Evolutionary conservation across 148 eudicot genomes (phyloP), one percentile per base, ranked within the genome.

Genomic region (Polygonum maritimum): DNA sequence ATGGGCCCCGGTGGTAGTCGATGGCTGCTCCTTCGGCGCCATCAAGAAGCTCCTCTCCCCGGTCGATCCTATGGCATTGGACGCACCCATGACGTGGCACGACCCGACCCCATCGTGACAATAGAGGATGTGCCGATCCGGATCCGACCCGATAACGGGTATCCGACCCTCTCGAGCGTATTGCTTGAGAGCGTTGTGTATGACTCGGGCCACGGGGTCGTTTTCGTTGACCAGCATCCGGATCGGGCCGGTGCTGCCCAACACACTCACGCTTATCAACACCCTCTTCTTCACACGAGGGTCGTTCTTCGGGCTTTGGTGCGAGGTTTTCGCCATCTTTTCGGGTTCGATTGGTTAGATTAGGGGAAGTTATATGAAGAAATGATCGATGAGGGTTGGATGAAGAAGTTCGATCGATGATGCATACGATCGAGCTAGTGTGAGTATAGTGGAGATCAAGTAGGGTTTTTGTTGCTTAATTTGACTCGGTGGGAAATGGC

Each of bases 201-300:
- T 84, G 18, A 88, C 81, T 1, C 74, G 49, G 4, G 65, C 63
- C 2, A 85, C 88, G 1, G 73, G 33, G 49, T 85, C 85, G 10
- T 76, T 83, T 18, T 85, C 90, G 3, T 76, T 79, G 13, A 83
- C 87, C 31, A 88, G 57, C 35, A 85, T 83, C 13, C 85, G 76
- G 2, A 88, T 67, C 15, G 90, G 88, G 5, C 90, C 90, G 0
- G 90, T 83, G 71, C 90, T 88, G 6, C 90, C 90, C 11, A 85
- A 40, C 2, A 88, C 88, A 9, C 71, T 78, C 1, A 88, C 80
- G 55, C 70, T 82, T 4, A 88, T 79, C 79, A 88, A 45, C 4
- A 78, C n/a, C 41, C 44, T 9, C 13, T 67, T 67, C n/a, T 49
- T 44, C 47, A 44, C 1, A 44, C 1, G 47, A 44, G 6, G 47